Conservation (phyloP, 331 rosid species). For the Stylosanthes scabra region DNA sequence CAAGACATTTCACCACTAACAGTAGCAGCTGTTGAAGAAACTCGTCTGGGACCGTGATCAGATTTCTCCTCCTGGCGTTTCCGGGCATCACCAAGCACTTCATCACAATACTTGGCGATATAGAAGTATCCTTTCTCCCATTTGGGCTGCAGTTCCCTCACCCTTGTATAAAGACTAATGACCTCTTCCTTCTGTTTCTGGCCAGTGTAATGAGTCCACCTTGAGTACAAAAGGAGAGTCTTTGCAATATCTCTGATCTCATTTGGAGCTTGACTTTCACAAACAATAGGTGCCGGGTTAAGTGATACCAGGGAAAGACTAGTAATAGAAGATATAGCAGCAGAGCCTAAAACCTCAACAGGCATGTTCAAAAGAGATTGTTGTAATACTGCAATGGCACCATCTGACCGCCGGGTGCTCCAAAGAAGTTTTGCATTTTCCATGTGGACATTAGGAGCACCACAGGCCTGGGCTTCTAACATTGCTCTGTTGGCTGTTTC, state of each 20-base stretch:
- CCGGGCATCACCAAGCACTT: constrained; percentile 93
- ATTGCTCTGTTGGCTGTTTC: constrained; percentile 97
- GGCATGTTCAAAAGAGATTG: constrained; percentile 91
- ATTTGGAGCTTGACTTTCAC: constrained; percentile 75
- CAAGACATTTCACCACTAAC: constrained; percentile 77
- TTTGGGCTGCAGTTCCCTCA: constrained; percentile 90
- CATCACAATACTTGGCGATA: constrained; percentile 93
- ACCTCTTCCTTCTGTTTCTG: constrained; percentile 99
- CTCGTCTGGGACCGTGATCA: constrained; percentile 63
- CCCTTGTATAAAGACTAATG: constrained; percentile 80
- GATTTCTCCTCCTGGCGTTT: constrained; percentile 88
- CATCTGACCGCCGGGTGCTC: constrained; percentile 94
- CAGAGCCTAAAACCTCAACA: constrained; percentile 75
- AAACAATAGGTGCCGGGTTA: constrained; percentile 58
- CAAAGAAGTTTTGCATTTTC: constrained; percentile 96
- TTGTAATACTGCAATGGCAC: constrained; percentile 91
- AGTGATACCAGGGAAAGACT: constrained; percentile 86
- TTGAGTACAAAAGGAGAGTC: constrained; percentile 92
- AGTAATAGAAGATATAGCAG: constrained; percentile 84
- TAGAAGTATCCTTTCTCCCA: constrained; percentile 98
- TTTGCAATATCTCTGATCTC: constrained; percentile 79
- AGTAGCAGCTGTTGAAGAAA: constrained; percentile 54
- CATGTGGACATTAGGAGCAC: constrained; percentile 88
- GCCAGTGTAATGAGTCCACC: constrained; percentile 99
- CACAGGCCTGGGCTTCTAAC: constrained; percentile 90